Conservation (phyloP, 495 filamentous ascomycete species). For the Penicillium simplicissimum region DNA sequence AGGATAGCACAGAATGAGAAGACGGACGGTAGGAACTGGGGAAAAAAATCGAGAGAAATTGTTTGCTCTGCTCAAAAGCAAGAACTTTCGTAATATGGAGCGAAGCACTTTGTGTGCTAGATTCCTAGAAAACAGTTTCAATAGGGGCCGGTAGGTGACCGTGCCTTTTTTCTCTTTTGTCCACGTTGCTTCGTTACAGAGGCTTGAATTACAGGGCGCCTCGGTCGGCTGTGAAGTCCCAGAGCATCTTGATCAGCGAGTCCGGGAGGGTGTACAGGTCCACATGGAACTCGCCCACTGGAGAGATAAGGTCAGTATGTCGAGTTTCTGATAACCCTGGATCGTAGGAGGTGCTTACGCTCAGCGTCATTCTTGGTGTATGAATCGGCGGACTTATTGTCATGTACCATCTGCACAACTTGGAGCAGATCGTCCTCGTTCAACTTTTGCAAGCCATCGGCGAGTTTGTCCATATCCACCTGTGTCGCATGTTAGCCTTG, state of each 20-base stretch:
- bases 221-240: conserved; percentile 72
- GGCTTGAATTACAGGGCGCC: conserved; percentile 22
- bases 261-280: conserved; percentile 96
- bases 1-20: conserved; percentile 9
- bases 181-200: conserved; percentile 24
- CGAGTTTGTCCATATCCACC: conserved; percentile 95
- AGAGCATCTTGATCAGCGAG: conserved; percentile 76
- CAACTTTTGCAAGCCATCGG: conserved; percentile 84
- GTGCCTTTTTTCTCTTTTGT: conserved; percentile 1
- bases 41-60: not conserved
- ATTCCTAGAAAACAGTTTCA: not conserved
- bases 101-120: not conserved
- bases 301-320: not conserved
- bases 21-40: not conserved
- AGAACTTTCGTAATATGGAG: not conserved
- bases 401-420: conserved; percentile 97
- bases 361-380: conserved; percentile 98
- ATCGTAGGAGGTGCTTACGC: conserved; percentile 53
- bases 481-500: conserved; percentile 20
- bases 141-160: not conserved
- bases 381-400: conserved; percentile 87
- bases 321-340: not conserved
- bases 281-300: conserved; percentile 97
- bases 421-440: conserved; percentile 87
- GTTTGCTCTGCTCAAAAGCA: not conserved